Evolutionary conservation across 345 rosid species (phyloP), one percentile per base, ranked within the genome.

Genomic region (Eucalyptus victrix): DNA sequence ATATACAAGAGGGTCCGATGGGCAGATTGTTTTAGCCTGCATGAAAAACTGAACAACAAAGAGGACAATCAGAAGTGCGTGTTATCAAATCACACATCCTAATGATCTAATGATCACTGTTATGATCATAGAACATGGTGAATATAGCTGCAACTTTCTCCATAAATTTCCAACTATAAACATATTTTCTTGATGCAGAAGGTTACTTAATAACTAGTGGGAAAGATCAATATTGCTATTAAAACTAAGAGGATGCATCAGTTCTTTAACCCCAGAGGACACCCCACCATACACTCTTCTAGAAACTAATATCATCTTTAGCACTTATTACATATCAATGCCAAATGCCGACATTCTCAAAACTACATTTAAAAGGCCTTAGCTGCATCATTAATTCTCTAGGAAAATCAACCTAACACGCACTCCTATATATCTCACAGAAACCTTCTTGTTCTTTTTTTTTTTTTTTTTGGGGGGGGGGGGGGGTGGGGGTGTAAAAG

Each of bases 1-100:
- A 91, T 95, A 96, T 50, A 98, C 97, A 90, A 97, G 96, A 86
- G 99, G 99, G 93, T 98, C 99, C 40, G 97, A 96, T 87, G 97
- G 95, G 89, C 99, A 97, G 87, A 97, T 96, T 81, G 94, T 89
- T 94, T 96, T 97, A 86, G 99, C 98, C 97, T 97, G 98, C 96
- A 96, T 95, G 89, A 96, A 95, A 92, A 98, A 98, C 99, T 98
- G 94, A 26, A 90, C 90, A 90, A 87, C 47, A 89, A 58, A 88
- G 49, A 51, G 34, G 49, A 40, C 24, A 23, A 76, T 76, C 47
- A 76, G 85, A 76, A 13, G 45, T 50, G 47, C 13, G 5, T 76
- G 85, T 10, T 76, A 42, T 76, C 47, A 40, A 53, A 60, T 91
- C 86, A 93, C 87, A 86, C 50, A 76, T 76, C 85, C 67, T 53